These are phyloP conservation scores for Hansenula sp. DNA, from an alignment of 1,139 yeast species.

Conservation along the genomic window DNA sequence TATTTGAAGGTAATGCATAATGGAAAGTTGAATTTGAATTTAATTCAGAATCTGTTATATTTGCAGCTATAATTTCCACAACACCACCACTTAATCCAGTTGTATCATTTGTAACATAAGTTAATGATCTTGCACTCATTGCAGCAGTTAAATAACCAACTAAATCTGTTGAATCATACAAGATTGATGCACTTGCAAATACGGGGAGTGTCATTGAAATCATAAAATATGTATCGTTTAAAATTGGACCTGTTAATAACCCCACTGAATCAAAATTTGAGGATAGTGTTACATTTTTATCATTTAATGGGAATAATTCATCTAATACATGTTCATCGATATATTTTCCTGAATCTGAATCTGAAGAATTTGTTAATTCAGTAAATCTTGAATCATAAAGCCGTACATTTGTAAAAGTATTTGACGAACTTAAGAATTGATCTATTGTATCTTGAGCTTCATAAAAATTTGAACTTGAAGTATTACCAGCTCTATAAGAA, in stretches of 20 bases:
- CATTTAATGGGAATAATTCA: constrained; percentile 48
- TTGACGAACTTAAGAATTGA: constrained; percentile 60
- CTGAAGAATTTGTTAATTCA: constrained; percentile 33
- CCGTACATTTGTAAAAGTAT: constrained; percentile 59
- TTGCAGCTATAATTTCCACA: constrained; percentile 34
- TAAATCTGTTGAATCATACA: constrained; percentile 51
- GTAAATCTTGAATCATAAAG: constrained; percentile 53
- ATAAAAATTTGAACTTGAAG: constrained; percentile 43
- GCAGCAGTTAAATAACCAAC: constrained; percentile 73
- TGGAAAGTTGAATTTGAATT: constrained; percentile 29
- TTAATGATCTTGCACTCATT: constrained; percentile 52
- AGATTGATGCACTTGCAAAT: constrained; percentile 66
- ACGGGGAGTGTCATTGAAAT: constrained; percentile 55
- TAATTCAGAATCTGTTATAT: constrained; percentile 15
- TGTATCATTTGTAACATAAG: constrained; percentile 45
- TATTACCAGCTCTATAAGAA: constrained; percentile 69
- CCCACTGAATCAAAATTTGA: constrained; percentile 35
- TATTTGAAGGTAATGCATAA: constrained; percentile 31
- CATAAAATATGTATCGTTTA: constrained; percentile 30
- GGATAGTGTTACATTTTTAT: constrained; percentile 39
- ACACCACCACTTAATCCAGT: constrained; percentile 34
- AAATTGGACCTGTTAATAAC: constrained; percentile 56
- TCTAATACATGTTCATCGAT: constrained; percentile 26
- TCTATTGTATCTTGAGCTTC: constrained; percentile 37
- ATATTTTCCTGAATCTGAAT: constrained; percentile 30